These are phyloP conservation scores for Fragaria ananassa DNA, from an alignment of 306 rosid species.

Conservation along the genomic window DNA sequence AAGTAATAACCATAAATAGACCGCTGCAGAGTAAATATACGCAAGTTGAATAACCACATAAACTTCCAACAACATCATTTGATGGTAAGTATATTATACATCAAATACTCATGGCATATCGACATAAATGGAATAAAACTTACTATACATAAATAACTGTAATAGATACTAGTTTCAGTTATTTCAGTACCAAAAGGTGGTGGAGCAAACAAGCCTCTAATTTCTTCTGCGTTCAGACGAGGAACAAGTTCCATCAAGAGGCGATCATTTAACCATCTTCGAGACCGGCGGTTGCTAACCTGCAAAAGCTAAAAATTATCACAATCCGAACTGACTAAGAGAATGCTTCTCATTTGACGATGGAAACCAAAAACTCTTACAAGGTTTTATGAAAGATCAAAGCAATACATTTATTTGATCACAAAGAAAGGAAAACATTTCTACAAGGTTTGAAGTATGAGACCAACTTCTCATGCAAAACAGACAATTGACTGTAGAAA, in stretches of 20 bases:
- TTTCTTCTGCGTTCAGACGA: conserved; percentile 78
- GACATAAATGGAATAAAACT: not conserved
- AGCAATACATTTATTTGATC: not conserved
- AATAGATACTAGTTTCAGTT: not conserved
- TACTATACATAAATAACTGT: not conserved
- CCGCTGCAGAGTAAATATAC: not conserved
- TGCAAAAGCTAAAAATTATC: conserved; percentile 19
- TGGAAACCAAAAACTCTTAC: not conserved
- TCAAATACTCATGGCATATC: not conserved
- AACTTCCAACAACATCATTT: not conserved
- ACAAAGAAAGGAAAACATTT: not conserved
- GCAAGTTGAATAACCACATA: conserved; percentile 10
- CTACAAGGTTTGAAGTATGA: not conserved
- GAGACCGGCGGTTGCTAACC: conserved; percentile 81
- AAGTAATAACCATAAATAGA: conserved; percentile 19
- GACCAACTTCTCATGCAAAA: not conserved
- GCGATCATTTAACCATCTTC: conserved; percentile 90
- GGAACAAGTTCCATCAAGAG: conserved; percentile 90
- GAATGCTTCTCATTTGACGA: not conserved
- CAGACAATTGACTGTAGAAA: not conserved
- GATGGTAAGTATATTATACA: not conserved
- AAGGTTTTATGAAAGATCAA: not conserved
- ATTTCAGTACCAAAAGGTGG: conserved; percentile 76
- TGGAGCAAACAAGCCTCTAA: conserved; percentile 93
- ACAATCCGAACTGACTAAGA: not conserved